Percentiles rank a stretch among this genome's conserved stretches.
Conservation (phyloP, 1,284 basidiomycete species). For the Coriolopsis trogii region DNA sequence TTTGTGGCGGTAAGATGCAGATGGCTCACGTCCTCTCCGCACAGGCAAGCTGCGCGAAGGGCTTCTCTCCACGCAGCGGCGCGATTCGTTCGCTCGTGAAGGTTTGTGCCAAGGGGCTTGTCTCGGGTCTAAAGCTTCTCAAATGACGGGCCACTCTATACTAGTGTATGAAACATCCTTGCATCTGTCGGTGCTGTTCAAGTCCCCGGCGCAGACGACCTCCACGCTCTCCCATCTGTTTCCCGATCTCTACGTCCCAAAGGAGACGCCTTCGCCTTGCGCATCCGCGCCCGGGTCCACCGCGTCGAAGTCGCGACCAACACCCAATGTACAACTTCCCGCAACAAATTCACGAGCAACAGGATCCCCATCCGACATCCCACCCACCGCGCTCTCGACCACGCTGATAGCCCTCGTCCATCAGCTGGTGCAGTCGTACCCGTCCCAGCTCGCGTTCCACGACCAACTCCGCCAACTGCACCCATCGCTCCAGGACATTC, state of each 20-base stretch:
- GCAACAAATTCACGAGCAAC: too few species aligned
- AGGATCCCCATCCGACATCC: too few species aligned
- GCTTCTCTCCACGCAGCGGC: conserved; percentile 56
- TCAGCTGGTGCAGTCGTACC: conserved; percentile 55
- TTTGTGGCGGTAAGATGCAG: too few species aligned
- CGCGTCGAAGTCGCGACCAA: conserved; percentile 2
- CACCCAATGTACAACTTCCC: too few species aligned
- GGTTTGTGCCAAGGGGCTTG: conserved; percentile 52
- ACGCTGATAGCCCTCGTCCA: conserved; percentile 55
- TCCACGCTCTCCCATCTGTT: conserved; percentile 63
- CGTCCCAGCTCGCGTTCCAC: conserved; percentile 59
- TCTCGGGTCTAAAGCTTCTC: too few species aligned
- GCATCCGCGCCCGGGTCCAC: not conserved
- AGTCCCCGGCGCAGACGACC: conserved; percentile 56
- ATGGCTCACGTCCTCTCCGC: not conserved
- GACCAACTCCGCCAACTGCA: conserved; percentile 48
- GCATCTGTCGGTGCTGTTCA: conserved; percentile 62
- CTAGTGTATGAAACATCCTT: conserved; percentile 73
- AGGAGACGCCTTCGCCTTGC: not conserved
- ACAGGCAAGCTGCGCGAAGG: conserved; percentile 75
- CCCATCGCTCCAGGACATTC: conserved; percentile 31
- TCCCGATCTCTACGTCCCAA: conserved; percentile 45
- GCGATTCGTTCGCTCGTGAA: conserved; percentile 63
- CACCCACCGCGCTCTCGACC: conserved; percentile 32
- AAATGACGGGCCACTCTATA: not conserved